These are phyloP conservation scores for Magnusiomyces starmeri DNA, from an alignment of 1,139 yeast species.

Conservation along the genomic window DNA sequence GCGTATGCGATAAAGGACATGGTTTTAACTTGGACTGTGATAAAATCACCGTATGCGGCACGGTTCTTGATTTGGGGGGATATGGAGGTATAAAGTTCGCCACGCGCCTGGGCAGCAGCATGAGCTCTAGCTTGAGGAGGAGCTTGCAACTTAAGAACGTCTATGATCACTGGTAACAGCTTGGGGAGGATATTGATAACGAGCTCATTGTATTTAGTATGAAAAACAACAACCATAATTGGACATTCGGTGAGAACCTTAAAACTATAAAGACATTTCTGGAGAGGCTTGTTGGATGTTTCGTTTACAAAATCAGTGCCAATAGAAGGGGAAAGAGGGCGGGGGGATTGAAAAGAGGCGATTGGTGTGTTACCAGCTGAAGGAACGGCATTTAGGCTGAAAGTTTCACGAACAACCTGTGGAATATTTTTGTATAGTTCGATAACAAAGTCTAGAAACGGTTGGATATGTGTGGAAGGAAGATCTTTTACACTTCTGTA, in stretches of 20 bases:
- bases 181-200: constrained; percentile 64
- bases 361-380: constrained; percentile 18
- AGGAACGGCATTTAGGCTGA: constrained; percentile 34
- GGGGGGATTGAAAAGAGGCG: constrained; percentile 34
- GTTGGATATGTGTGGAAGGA: constrained; percentile 58
- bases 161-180: constrained; percentile 77
- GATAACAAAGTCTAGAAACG: constrained; percentile 70
- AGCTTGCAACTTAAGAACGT: constrained; percentile 69
- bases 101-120: constrained; percentile 49
- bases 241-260: constrained; percentile 95
- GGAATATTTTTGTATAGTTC: constrained; percentile 78
- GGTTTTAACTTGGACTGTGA: constrained; percentile 93
- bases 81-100: constrained; percentile 47
- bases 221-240: constrained; percentile 86
- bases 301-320: constrained; percentile 29
- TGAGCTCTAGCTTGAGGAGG: constrained; percentile 65
- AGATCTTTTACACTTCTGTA: constrained; percentile 76
- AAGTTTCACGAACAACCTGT: constrained; percentile 59
- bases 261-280: constrained; percentile 69
- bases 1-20: constrained; percentile 93
- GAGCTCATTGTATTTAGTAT: constrained; percentile 75
- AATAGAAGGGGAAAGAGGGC: constrained; percentile 40
- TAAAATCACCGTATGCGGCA: constrained; percentile 78
- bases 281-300: constrained; percentile 35
- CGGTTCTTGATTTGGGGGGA: constrained; percentile 69